These are phyloP conservation scores for Acer yangbiense DNA, from an alignment of 345 rosid species.

Conservation along the genomic window DNA sequence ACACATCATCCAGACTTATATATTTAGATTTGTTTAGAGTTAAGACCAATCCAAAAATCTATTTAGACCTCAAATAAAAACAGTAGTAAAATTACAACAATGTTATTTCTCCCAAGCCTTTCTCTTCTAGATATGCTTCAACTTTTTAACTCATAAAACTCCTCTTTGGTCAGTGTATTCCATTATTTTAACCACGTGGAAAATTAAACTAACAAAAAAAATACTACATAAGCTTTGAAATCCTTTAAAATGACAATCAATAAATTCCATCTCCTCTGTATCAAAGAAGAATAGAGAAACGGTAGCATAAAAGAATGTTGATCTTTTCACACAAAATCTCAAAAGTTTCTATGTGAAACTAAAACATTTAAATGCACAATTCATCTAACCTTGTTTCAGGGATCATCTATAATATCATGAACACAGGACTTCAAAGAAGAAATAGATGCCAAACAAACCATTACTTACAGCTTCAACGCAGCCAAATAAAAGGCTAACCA, in stretches of 20 bases:
- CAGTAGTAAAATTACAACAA: background rate
- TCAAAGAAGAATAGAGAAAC: background rate
- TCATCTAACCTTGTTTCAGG: background rate
- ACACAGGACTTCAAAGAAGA: background rate
- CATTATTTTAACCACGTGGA: too few relatives aligned
- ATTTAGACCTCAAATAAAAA: background rate
- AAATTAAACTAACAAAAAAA: too few relatives aligned
- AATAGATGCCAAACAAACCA: slow-evolving; percentile 9
- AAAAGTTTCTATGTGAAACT: background rate
- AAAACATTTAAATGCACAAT: background rate
- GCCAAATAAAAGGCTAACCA: slow-evolving; percentile 82
- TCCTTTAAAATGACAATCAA: too few relatives aligned
- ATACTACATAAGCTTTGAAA: too few relatives aligned
- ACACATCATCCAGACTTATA: too few relatives aligned
- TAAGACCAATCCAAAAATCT: background rate
- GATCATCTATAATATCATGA: background rate
- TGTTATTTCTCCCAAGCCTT: too few relatives aligned
- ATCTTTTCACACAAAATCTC: background rate
- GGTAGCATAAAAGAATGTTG: background rate
- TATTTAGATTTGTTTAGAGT: background rate
- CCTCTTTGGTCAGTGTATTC: too few relatives aligned
- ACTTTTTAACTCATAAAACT: too few relatives aligned
- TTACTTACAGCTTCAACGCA: slow-evolving; percentile 85
- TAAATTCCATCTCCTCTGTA: too few relatives aligned
- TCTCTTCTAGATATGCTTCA: too few relatives aligned